Base-by-base conservation (phyloP, 2,329 filamentous ascomycete genomes). In the Fusarium sp. region DNA sequence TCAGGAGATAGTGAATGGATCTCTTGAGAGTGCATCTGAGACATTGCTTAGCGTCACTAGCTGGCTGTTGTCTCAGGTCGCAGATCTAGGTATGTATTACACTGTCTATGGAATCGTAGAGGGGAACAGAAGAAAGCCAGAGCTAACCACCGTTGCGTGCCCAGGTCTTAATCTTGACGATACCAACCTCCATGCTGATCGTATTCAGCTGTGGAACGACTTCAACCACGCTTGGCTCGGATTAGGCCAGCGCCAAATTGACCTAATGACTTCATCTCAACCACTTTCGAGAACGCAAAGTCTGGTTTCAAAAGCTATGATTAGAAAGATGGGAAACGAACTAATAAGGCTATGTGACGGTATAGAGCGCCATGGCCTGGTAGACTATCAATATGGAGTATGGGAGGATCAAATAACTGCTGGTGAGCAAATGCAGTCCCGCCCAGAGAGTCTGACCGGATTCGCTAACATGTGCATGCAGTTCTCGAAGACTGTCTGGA, bases 371-470 rank as follows among this genome's bases (percentile, higher is more conserved):
- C 92, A 97, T 80, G 96, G 96, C n/a, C 85, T 99, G 53, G 94
- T 99, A 16, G 96, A 99, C 83, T 99, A 98, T 81, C 93, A 98
- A 79, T 97, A 97, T 85, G 96, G 96, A 13, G 94, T 98, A 32
- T 97, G 94, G 90, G 96, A 98, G 83, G 95, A 98, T 80, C 91
- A 94, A 79, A 98, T 98, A 76, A 89, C 96, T 76, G 89, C 89
- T 66, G 88, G 95, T 97, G 93, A 87, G 78, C 15, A 56, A 19
- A 56, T 40, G 23, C 61, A 28, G 33, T n/a, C 49, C 37, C 35
- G 15, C 35, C 52, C 52, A 30, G 46, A 30, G 62, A 64, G 37
- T 43, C 58, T 28, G 21, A 53, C 35, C 32, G 54, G 46, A 40
- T 32, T 58, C 32, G 43, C 68, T 77, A 61, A 77, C 67, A 64